These are phyloP conservation scores for Metschnikowia colocasiae DNA, from an alignment of 805 yeast species.

Conservation along the genomic window DNA sequence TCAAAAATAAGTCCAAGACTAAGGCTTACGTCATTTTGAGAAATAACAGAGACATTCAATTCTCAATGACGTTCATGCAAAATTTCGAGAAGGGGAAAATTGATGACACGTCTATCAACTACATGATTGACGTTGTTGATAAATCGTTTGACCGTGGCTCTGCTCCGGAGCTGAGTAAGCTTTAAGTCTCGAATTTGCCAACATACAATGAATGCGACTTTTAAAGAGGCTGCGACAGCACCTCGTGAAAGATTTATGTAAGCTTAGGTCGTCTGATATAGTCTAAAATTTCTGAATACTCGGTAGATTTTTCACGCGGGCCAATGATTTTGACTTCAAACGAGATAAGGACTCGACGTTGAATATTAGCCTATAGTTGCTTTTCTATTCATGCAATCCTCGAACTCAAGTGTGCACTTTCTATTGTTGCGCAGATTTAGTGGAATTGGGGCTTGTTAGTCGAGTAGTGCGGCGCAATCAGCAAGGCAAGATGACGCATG, in stretches of 20 bases:
- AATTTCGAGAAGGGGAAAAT: constrained; percentile 16
- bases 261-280: background rate
- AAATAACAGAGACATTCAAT: constrained; percentile 26
- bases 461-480: background rate
- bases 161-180: background rate
- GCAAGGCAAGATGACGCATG: background rate
- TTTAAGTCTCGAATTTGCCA: background rate
- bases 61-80: constrained; percentile 23
- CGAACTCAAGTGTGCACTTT: background rate
- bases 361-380: background rate
- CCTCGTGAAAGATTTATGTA: background rate
- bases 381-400: background rate
- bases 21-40: constrained; percentile 35
- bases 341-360: background rate
- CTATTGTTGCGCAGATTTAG: background rate
- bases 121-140: constrained; percentile 35
- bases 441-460: background rate
- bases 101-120: constrained; percentile 23
- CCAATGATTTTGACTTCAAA: background rate
- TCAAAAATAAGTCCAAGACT: constrained; percentile 41
- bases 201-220: background rate
- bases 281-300: background rate
- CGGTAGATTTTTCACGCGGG: background rate
- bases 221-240: too few relatives aligned
- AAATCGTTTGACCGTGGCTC: constrained; percentile 21